Base-by-base conservation (phyloP, 2,329 filamentous ascomycete species). In the Aspergillus alliaceus region DNA sequence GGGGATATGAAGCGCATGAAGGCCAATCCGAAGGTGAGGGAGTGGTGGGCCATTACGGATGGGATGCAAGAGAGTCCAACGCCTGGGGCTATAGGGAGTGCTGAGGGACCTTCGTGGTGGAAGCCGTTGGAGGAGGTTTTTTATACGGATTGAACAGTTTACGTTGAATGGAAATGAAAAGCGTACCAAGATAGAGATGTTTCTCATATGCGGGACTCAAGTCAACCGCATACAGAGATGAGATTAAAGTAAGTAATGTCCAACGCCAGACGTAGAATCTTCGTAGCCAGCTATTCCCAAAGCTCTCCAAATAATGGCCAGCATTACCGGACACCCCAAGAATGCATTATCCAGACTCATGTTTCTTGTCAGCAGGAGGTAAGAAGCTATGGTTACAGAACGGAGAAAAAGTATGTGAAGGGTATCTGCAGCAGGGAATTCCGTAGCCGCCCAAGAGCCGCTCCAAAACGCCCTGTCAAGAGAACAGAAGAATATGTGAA, bases 1-100 rank as follows among this genome's bases (percentile, higher is more conserved):
- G 86, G 80, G 9, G 90, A 93, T 68, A 93, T 93, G 90, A 82
- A 84, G 72, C 81, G 79, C 59, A 92, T 93, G 89, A 80, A 82
- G 1, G 85, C 84, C 56, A 91, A 92, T 64, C 82, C 84, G 1
- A 87, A 87, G 68, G 88, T 93, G 32, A 82, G 85, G 54, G 86
- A 89, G 72, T 93, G 90, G 90, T 93, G 90, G 90, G 78, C 78
- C 57, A 88, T 93, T 86, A 93, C 90, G 50, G 90, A 93, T 72
- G 79, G 80, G 14, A 90, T 87, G 80, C 90, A 93, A 66, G 71
- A 74, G 56, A 73, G 70, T 44, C 69, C 64, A 1, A 65, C 72
- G 50, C 59, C 68, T 1, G 69, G 68, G 20, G 71, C 71, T 14
- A 59, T 71, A 29, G 55, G 69, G 39, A 74, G 70, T 60, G 68